A percentile compares a stretch with the other conserved stretches of the same genome.
Conservation (phyloP, 306 rosid genomes). For the Casuarina glauca region DNA sequence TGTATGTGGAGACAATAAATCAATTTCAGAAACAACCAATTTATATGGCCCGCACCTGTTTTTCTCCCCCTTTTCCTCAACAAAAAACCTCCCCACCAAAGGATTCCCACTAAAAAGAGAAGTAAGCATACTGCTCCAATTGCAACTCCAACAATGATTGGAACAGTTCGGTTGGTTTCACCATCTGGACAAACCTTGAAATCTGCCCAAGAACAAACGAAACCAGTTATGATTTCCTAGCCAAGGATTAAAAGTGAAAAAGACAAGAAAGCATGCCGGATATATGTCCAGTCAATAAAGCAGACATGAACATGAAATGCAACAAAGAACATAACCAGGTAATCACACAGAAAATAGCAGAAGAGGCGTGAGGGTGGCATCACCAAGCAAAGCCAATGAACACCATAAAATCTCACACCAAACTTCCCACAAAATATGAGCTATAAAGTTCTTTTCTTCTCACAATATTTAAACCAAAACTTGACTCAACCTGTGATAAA, state of each 20-base stretch:
- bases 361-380: too few relatives aligned
- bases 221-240: not conserved
- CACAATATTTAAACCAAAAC: not conserved
- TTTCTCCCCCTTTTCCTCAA: slow-evolving; percentile 22
- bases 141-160: slow-evolving; percentile 30
- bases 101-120: slow-evolving; percentile 44
- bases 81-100: slow-evolving; percentile 52
- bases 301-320: not conserved
- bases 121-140: slow-evolving; percentile 44
- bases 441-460: not conserved
- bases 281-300: not conserved
- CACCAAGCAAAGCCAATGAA: not conserved
- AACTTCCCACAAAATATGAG: not conserved
- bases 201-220: slow-evolving; percentile 33
- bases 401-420: not conserved
- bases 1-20: not conserved
- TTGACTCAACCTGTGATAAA: not conserved
- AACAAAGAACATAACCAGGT: not conserved
- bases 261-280: not conserved
- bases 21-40: not conserved
- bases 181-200: slow-evolving; percentile 43
- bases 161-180: slow-evolving; percentile 32
- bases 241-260: not conserved
- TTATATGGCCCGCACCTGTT: slow-evolving; percentile 31
- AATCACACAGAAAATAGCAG: not conserved